Percentiles rank a stretch among this genome's conserved stretches.
Conservation (phyloP, 2,329 filamentous ascomycete species). For the Fusarium sp. region DNA sequence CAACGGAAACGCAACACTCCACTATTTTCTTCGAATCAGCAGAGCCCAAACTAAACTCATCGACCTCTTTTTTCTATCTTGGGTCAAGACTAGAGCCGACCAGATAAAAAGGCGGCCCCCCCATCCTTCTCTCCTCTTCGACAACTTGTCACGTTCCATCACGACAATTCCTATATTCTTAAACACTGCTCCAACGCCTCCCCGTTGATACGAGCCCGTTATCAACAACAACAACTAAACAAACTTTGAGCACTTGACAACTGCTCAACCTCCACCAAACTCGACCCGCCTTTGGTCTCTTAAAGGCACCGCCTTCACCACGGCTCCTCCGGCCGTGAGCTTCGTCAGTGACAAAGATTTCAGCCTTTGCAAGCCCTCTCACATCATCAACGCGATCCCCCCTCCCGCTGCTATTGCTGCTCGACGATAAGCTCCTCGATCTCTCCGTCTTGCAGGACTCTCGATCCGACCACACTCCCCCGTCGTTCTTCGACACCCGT, state of each 20-base stretch:
- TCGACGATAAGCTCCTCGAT: slow-evolving; percentile 60
- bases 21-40: slow-evolving; percentile 4
- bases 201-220: neutral
- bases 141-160: slow-evolving; percentile 10
- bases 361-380: slow-evolving; percentile 69
- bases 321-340: slow-evolving; percentile 70
- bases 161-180: neutral
- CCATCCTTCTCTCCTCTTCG: neutral
- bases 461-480: slow-evolving; percentile 57
- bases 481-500: slow-evolving; percentile 69
- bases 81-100: slow-evolving; percentile 4
- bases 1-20: neutral
- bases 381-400: slow-evolving; percentile 73
- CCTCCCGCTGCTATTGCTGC: slow-evolving; percentile 63
- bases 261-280: slow-evolving; percentile 11
- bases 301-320: slow-evolving; percentile 70
- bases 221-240: neutral
- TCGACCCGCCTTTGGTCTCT: slow-evolving; percentile 70
- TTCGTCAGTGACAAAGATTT: slow-evolving; percentile 76
- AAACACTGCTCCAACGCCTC: neutral
- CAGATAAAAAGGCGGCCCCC: slow-evolving; percentile 26
- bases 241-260: slow-evolving; percentile 9
- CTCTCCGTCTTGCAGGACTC: slow-evolving; percentile 60
- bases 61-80: neutral
- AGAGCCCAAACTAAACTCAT: slow-evolving; percentile 19